Evolutionary conservation across 495 filamentous ascomycete species (phyloP), one percentile per base, ranked within the genome.

Genomic region (Aspergillus homomorphus): DNA sequence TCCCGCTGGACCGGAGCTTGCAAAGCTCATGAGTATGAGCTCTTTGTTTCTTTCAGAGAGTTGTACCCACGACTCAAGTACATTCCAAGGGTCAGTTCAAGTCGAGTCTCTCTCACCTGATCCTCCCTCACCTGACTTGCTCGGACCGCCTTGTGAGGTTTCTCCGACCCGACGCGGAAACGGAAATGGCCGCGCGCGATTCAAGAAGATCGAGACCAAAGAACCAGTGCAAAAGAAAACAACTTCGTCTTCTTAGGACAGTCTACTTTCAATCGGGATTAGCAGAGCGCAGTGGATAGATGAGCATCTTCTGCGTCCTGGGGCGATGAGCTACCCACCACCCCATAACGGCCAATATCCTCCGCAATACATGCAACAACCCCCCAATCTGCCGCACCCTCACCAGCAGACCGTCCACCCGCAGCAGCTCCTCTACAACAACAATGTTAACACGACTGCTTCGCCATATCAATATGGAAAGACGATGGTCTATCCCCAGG

Each of bases 261-360:
- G 45, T n/a, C 15, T 18, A 18, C 48, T 26, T 51, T 54, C 49
- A 38, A 38, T 38, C 20, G 53, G 51, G 60, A 49, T 50, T 49
- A 54, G 57, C 58, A 65, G 52, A 54, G 60, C 54, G 44, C 56
- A 54, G 61, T 61, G 46, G 59, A 49, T 63, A 49, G 45, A 64
- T 61, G 58, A 61, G 51, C 56, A 59, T 62, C 54, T 65, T 62
- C 58, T 60, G 63, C 52, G 69, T 67, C 58, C 66, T 64, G 71
- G 69, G 75, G 76, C 72, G 67, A 79, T 79, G 77, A 79, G 72
- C 73, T 79, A 70, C 62, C 74, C 75, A 75, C 75, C 76, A 51
- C 73, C 76, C 51, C 69, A 76, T 60, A 68, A 74, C 66, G 73
- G 73, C 59, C 75, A 75, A 65, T 77, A 73, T 64, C 70, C 68